Conservation (phyloP, 306 rosid genomes). For the Fagus crenata region DNA sequence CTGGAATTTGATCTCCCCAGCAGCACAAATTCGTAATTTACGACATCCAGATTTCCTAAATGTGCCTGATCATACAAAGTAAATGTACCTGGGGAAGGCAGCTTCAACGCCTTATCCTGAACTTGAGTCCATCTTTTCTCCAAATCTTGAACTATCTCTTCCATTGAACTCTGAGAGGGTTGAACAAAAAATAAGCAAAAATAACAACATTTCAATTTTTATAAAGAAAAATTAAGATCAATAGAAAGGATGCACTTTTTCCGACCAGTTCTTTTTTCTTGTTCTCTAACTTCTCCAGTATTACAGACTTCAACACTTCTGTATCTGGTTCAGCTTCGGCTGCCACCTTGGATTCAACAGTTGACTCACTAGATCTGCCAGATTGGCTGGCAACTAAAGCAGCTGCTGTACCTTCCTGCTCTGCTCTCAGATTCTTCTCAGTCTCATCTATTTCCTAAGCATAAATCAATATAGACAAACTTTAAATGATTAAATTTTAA, state of each 20-base stretch:
- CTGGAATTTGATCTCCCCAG: neutral
- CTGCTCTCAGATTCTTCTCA: constrained; percentile 54
- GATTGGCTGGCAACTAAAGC: constrained; percentile 34
- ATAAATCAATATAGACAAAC: constrained; percentile 13
- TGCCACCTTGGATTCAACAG: constrained; percentile 32
- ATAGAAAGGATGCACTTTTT: constrained; percentile 24
- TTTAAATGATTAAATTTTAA: neutral
- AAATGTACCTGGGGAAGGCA: constrained; percentile 76
- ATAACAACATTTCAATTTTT: constrained; percentile 1
- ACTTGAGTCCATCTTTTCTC: constrained; percentile 66
- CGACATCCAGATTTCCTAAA: neutral
- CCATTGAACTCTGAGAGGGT: constrained; percentile 61
- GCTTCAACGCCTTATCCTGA: constrained; percentile 68
- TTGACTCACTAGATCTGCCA: constrained; percentile 36
- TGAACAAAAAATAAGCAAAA: constrained; percentile 6
- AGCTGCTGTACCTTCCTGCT: constrained; percentile 43
- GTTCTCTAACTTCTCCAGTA: constrained; percentile 60
- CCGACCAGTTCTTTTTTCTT: constrained; percentile 78
- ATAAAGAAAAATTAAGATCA: neutral
- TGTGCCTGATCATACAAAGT: neutral
- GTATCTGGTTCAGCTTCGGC: constrained; percentile 40
- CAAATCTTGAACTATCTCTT: constrained; percentile 49
- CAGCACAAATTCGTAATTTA: neutral
- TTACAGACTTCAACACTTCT: constrained; percentile 42
- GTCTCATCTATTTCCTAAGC: constrained; percentile 72